Conservation (phyloP, 2,329 filamentous ascomycete species). For the Macroventuria anomochaeta region DNA sequence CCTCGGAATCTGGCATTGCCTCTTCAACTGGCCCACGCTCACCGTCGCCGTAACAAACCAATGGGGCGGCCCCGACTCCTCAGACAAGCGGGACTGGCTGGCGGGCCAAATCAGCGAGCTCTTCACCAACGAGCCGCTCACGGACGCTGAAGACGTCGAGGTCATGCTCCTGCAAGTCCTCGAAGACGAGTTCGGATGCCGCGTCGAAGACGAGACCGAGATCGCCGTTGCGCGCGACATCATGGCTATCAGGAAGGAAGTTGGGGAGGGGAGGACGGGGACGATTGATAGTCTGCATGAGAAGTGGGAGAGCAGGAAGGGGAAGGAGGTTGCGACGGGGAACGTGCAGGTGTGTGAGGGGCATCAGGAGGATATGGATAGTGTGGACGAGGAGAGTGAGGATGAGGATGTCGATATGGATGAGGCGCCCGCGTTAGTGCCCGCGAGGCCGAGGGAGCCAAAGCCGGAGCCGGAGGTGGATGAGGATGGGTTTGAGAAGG, state of each 20-base stretch:
- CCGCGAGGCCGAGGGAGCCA: slow-evolving; percentile 40
- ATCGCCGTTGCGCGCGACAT: slow-evolving; percentile 76
- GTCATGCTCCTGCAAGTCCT: slow-evolving; percentile 86
- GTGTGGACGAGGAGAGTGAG: slow-evolving; percentile 61
- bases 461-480: slow-evolving; percentile 50
- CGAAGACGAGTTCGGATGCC: slow-evolving; percentile 93
- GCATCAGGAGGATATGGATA: slow-evolving; percentile 56
- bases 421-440: slow-evolving; percentile 46
- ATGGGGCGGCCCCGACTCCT: slow-evolving; percentile 84
- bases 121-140: slow-evolving; percentile 64
- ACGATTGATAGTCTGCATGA: slow-evolving; percentile 68
- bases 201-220: slow-evolving; percentile 87
- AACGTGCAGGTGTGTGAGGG: slow-evolving; percentile 61
- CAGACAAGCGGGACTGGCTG: slow-evolving; percentile 96
- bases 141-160: slow-evolving; percentile 82
- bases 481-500: slow-evolving; percentile 53
- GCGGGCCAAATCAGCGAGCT: slow-evolving; percentile 85
- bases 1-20: slow-evolving; percentile 80
- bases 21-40: slow-evolving; percentile 88
- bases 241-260: slow-evolving; percentile 69
- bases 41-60: slow-evolving; percentile 83
- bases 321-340: slow-evolving; percentile 60
- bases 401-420: slow-evolving; percentile 46
- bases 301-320: slow-evolving; percentile 67
- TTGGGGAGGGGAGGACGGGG: slow-evolving; percentile 69